Base-by-base conservation (phyloP, 352 stramenopile species). In the Phytophthora citrophthora region DNA sequence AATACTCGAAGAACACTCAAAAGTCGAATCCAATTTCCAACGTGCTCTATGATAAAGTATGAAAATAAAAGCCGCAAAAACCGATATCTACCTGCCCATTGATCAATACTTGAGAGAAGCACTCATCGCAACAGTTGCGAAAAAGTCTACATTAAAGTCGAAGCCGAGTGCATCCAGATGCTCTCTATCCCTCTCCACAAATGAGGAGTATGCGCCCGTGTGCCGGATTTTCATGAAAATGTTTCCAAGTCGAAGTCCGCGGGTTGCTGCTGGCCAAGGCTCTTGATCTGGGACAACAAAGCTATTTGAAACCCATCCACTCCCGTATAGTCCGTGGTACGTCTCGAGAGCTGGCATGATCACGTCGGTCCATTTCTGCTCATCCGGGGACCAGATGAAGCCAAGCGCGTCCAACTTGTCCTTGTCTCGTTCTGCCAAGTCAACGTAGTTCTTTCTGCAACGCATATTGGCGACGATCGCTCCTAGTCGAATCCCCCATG, bases 221-320 rank as follows among this genome's bases (percentile, higher is more conserved):
- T 63, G 68, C 38, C 76, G 74, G 27, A 88, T 76, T 39, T 88
- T 81, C 57, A 83, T 74, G 45, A 87, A 80, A 40, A 83, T 71
- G 27, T 76, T 76, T 18, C 82, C 82, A 16, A 90, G 64, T 5
- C 68, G 68, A 38, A 76, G 51, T 34, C 77, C 77, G 32, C 61
- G 77, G 26, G 75, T 63, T 24, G 52, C 43, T 39, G 58, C 38
- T 0, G 81, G 77, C 81, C 81, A 90, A 23, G 59, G 62, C 4
- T 41, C 16, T 29, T 72, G 50, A 46, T 70, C 13, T 0, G 76
- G 76, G 11, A 88, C 72, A 16, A 75, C 55, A 29, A 88, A 90
- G 15, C 64, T 55, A 31, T 54, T 41, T 12, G 45, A 46, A 11
- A 90, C 47, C 48, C 76, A 55, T 39, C 69, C 71, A 50, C 76